Evolutionary conservation across 73 alveolate species (phyloP), one percentile per base, ranked within the genome.

Genomic region (Blepharisma japonicum): DNA sequence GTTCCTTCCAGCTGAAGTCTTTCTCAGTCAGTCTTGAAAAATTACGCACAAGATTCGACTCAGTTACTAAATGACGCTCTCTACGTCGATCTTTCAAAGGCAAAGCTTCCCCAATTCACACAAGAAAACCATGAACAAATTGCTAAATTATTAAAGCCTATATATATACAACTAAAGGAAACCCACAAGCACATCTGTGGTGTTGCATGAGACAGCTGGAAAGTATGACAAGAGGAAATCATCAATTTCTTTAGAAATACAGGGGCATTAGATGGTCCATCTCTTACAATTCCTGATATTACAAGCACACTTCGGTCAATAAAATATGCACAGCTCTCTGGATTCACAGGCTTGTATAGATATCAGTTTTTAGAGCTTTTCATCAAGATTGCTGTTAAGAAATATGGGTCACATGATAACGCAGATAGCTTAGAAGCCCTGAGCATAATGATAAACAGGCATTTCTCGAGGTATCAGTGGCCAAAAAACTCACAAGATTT

Each of bases 151-250:
- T 20, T 56, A 56, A 56, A 56, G 45, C 25, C 7, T 9, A 21
- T 6, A 7, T 56, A 56, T 20, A 7, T 38, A 56, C 7, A 6
- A 21, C 7, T 56, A 6, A 56, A 56, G 18, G 72, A 56, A 6
- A 7, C 18, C 9, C 45, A 14, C 45, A 56, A 56, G 18, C 18
- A 56, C 45, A 7, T 56, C 25, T 8, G 9, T 20, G 20, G 45
- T 7, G 46, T 8, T 7, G 18, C 45, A 6, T 14, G 45, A 7
- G 6, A 6, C 18, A 9, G 45, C 6, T 56, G 72, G 72, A 56
- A 56, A 20, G 47, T 20, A 6, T 56, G 72, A 38, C 72, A 56
- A 21, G 72, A 56, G 42, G 18, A 56, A 6, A 56, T 56, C 47
- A 9, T 7, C 18, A 38, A 56, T 9, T 7, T 20, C 25, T 56